Conservation (phyloP, 1,284 basidiomycete genomes). For the Trametes pubescens region DNA sequence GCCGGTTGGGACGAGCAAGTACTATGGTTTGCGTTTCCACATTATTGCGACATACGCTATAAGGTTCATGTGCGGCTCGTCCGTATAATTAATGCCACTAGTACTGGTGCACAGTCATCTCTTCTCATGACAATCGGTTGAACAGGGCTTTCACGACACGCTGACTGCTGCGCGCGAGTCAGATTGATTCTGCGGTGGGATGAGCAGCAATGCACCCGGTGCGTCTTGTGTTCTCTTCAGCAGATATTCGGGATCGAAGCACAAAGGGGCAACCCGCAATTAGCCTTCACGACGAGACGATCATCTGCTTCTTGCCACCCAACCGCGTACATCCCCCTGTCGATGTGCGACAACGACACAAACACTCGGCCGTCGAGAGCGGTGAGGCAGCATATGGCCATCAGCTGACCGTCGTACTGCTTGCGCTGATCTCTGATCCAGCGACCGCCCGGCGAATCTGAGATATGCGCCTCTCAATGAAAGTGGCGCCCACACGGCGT, state of each 20-base stretch:
- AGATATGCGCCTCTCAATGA: conserved; percentile 16
- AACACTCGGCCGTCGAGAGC: conserved; percentile 16
- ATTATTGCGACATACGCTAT: neutral
- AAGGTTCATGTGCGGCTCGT: neutral
- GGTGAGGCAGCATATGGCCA: conserved; percentile 21
- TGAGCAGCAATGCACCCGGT: neutral
- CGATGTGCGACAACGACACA: conserved; percentile 19
- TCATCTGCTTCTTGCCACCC: conserved; percentile 3
- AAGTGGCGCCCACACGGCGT: conserved; percentile 13
- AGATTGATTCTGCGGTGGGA: neutral
- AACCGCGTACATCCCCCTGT: conserved; percentile 13
- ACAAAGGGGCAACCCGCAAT: conserved; percentile 1
- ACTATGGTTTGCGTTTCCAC: neutral
- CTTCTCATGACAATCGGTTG: neutral
- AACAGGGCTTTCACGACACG: neutral
- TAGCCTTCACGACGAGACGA: conserved; percentile 20
- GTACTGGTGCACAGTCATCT: neutral
- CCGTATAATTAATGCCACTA: neutral
- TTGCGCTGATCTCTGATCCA: conserved; percentile 26
- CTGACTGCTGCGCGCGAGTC: neutral
- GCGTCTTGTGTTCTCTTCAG: neutral
- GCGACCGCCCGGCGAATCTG: conserved; percentile 20
- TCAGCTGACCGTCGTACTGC: conserved; percentile 31
- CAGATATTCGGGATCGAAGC: conserved; percentile 20
- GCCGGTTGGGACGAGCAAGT: neutral